Evolutionary conservation across 176 grass and related monocot genomes (phyloP).

Genomic region (Metroxylon sagu): DNA sequence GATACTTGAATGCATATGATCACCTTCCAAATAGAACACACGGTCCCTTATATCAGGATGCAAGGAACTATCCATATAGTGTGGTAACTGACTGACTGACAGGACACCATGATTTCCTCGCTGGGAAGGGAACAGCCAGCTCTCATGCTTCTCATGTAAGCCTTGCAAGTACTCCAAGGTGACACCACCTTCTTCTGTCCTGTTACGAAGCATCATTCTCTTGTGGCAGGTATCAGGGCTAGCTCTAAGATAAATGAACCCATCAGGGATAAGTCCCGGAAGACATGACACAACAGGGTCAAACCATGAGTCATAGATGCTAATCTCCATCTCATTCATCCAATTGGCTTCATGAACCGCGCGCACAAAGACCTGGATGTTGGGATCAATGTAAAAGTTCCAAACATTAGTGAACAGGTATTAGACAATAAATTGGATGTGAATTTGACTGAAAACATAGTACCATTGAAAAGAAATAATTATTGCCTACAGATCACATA

Average conservation of each 20-base stretch:
- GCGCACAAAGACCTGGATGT: conserved; percentile 71
- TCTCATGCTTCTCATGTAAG: conserved; percentile 97
- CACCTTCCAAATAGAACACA: conserved; percentile 79
- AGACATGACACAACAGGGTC: conserved; percentile 87
- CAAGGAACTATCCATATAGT: conserved; percentile 41
- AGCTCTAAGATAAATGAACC: conserved; percentile 93
- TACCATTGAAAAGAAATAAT: too few species aligned
- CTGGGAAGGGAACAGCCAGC: conserved; percentile 71
- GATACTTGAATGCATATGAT: conserved; percentile 88
- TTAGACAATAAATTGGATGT: too few species aligned
- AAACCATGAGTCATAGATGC: conserved; percentile 97
- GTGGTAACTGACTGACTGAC: conserved; percentile 33
- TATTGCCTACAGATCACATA: too few species aligned
- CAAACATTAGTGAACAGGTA: too few species aligned
- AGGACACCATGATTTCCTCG: conserved; percentile 41
- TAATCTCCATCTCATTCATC: conserved; percentile 99
- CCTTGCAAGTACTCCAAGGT: conserved; percentile 73
- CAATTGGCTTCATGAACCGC: conserved; percentile 96
- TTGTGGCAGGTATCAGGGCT: conserved; percentile 85
- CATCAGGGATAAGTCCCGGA: conserved; percentile 87
- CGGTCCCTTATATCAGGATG: conserved; percentile 70
- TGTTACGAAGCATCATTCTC: conserved; percentile 77
- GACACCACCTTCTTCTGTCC: conserved; percentile 86
- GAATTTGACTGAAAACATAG: too few species aligned
- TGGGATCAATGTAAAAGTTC: too few species aligned